Evolutionary conservation across 176 grass and related monocot species (phyloP).

Genomic region (Aegilops longissima): DNA sequence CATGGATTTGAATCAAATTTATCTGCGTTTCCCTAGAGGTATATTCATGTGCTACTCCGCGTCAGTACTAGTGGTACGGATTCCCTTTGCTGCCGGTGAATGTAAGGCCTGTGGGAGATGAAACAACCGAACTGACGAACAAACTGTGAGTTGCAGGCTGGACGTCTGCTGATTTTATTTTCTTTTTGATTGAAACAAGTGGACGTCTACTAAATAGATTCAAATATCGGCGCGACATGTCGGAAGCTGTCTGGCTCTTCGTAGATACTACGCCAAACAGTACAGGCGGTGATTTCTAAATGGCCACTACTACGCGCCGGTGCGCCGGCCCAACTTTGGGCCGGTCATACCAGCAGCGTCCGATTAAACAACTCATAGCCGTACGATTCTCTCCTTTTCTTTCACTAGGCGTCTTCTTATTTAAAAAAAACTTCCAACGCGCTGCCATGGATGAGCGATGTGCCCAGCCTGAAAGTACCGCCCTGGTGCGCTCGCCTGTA

Average conservation of each 20-base stretch:
- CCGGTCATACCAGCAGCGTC: too few species aligned
- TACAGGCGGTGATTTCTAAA: background rate
- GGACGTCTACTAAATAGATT: background rate
- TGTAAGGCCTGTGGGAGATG: slow-evolving; percentile 7
- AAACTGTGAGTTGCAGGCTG: background rate
- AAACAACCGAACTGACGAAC: background rate
- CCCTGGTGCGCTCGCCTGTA: too few species aligned
- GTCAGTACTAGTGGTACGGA: background rate
- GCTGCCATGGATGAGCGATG: too few species aligned
- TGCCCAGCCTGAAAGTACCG: too few species aligned
- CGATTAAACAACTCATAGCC: too few species aligned
- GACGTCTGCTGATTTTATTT: too few species aligned
- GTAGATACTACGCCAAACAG: background rate
- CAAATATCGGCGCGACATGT: slow-evolving; percentile 8
- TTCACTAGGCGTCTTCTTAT: too few species aligned
- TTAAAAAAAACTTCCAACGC: too few species aligned
- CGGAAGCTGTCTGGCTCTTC: slow-evolving; percentile 1
- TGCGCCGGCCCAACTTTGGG: too few species aligned
- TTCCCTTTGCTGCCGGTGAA: slow-evolving; percentile 16
- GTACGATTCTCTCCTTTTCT: too few species aligned
- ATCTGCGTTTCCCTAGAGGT: background rate
- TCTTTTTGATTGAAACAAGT: too few species aligned
- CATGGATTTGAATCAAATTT: slow-evolving; percentile 27
- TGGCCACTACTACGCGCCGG: too few species aligned
- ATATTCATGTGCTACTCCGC: background rate